Conservation (phyloP, 2,329 filamentous ascomycete species). For the Didymella keratinophila region DNA sequence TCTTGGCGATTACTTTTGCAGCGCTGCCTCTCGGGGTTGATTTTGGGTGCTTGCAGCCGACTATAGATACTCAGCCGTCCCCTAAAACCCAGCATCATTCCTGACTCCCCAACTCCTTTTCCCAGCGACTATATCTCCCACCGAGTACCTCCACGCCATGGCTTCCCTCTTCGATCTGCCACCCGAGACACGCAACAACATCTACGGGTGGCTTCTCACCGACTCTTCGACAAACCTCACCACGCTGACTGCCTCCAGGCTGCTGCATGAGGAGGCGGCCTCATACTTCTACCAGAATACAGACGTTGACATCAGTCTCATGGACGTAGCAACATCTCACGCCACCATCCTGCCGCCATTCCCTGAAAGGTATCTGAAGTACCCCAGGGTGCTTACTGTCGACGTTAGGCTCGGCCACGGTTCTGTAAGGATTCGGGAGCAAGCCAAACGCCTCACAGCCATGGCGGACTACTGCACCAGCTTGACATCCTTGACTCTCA, state of each 20-base stretch:
- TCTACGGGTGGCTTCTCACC: slow-evolving; percentile 26
- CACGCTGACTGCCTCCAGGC: slow-evolving; percentile 27
- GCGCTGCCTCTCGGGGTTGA: background rate
- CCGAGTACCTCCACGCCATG: slow-evolving; percentile 14
- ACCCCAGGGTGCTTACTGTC: slow-evolving; percentile 1
- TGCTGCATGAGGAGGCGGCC: slow-evolving; percentile 28
- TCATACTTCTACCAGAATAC: slow-evolving; percentile 36
- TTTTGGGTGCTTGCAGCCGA: background rate
- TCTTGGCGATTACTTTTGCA: background rate
- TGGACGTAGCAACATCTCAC: background rate
- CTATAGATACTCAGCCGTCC: background rate
- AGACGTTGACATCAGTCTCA: slow-evolving; percentile 23
- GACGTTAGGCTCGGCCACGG: background rate
- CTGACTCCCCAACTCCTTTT: background rate
- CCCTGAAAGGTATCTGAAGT: background rate
- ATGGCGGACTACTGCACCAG: background rate
- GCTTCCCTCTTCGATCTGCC: slow-evolving; percentile 22
- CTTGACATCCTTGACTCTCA: background rate
- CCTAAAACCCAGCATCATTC: background rate
- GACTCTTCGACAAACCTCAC: slow-evolving; percentile 8
- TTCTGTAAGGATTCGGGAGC: background rate
- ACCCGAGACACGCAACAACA: slow-evolving; percentile 30
- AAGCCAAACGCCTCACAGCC: background rate
- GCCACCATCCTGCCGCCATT: slow-evolving; percentile 2
- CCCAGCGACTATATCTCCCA: background rate